phyloP scores from a whole-genome alignment of 2,329 filamentous ascomycete species.

The Penicillium sp. region DNA sequence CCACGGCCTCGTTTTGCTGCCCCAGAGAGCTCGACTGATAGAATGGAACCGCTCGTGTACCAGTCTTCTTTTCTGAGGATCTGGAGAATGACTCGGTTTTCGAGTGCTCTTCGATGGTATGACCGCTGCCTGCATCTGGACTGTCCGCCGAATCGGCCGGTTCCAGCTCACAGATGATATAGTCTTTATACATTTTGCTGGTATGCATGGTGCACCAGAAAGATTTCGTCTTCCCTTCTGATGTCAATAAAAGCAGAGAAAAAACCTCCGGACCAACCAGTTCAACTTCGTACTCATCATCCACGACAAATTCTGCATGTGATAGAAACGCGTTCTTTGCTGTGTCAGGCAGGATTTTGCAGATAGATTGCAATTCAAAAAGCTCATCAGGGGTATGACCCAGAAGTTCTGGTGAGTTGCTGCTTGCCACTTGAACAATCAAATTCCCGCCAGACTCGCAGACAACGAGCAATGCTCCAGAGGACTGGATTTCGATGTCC shows the following conservation, averaged over 20 bases:
- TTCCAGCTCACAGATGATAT: constrained; percentile 84
- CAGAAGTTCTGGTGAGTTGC: constrained; percentile 71
- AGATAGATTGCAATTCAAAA: constrained; percentile 69
- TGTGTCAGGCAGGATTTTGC: constrained; percentile 78
- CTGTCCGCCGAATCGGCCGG: constrained; percentile 50
- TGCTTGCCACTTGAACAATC: constrained; percentile 67
- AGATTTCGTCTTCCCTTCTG: constrained; percentile 57
- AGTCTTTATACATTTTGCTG: constrained; percentile 61
- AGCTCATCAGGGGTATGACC: constrained; percentile 72
- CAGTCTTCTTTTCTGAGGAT: no score
- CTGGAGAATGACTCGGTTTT: no score
- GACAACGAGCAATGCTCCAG: constrained; percentile 73
- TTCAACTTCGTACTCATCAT: constrained; percentile 70
- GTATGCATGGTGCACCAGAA: constrained; percentile 86
- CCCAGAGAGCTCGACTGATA: no score
- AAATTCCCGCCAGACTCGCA: constrained; percentile 64
- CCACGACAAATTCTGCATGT: constrained; percentile 77
- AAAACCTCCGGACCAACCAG: constrained; percentile 80
- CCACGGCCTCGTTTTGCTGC: not conserved
- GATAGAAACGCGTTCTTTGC: constrained; percentile 76
- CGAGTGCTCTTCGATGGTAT: no score
- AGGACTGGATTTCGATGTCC: constrained; percentile 70
- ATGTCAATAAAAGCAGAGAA: constrained; percentile 64
- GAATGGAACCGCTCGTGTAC: no score
- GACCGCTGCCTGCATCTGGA: not conserved